Base-by-base conservation (phyloP, 352 stramenopile species). In the Globisporangium irregulare region DNA sequence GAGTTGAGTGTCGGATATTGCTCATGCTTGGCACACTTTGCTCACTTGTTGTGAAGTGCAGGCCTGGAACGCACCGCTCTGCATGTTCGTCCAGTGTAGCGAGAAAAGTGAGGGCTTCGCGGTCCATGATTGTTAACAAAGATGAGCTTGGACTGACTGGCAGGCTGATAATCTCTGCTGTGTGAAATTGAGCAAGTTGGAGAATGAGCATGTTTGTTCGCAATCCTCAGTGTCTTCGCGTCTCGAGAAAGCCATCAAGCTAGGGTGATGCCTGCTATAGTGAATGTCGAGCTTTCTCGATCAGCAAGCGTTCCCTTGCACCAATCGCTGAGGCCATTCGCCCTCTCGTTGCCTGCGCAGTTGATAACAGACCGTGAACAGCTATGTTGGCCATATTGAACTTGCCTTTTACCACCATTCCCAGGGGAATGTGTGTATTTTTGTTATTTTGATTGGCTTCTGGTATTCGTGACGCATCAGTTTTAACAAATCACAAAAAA, bases 51-150 rank as follows among this genome's bases (percentile, higher is more conserved):
- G 10, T 43, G 36, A 43, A 43, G 36, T 15, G 10, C 36, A 43
- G 36, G 15, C 15, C 36, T 43, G 12, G 12, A 36, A 50, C 86
- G 38, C 82, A 94, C 71, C 89, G 84, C 64, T 93, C 84, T 57
- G 86, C 86, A 73, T 93, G 86, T 70, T 94, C 86, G 67, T 81
- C 86, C 46, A 94, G 75, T 76, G 90, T 92, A 65, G 88, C 86
- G 61, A 96, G 82, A 78, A 91, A 92, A 38, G 93, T 83, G 62
- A 91, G 84, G 29, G 82, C 84, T 72, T 90, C 80, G 36, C 86
- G 86, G 80, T 94, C 86, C 85, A 93, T 93, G 27, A 43, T 79
- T 60, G 18, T 60, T 62, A 55, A 24, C 8, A 34, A 22, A 54
- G 14, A 22, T 12, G n/a, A 25, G 20, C 48, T 59, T 12, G 20